These are phyloP conservation scores for Corymbia calophylla DNA, from an alignment of 441 rosid species.

Conservation along the genomic window DNA sequence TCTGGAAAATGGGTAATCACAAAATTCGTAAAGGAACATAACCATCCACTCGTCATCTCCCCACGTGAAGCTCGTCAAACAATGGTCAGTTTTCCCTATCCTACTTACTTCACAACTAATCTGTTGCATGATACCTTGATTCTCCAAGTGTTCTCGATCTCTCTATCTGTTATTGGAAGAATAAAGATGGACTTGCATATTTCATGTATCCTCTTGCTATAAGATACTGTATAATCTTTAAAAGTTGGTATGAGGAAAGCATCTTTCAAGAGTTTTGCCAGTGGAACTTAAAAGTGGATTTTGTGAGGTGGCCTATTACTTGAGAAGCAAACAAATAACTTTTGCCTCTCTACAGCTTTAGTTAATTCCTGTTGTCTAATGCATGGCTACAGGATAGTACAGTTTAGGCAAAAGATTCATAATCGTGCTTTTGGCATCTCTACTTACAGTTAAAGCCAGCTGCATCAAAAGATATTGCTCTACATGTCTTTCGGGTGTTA, in stretches of 20 bases:
- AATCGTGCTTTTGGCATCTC: not conserved
- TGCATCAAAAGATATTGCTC: not conserved
- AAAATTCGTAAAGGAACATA: conserved; percentile 55
- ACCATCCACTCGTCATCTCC: conserved; percentile 56
- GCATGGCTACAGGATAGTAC: not conserved
- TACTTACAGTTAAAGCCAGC: not conserved
- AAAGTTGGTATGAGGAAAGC: not conserved
- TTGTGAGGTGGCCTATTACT: not conserved
- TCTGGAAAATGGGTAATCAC: conserved; percentile 62
- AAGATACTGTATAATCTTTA: not conserved
- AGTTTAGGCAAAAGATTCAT: not conserved
- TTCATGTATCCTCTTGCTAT: not conserved
- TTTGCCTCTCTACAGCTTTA: not conserved
- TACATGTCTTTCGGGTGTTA: not conserved
- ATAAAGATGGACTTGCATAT: not conserved
- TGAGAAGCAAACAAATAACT: not conserved
- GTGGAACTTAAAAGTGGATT: not conserved
- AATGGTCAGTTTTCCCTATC: conserved; percentile 28
- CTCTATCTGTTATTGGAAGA: not conserved
- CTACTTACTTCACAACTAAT: not conserved
- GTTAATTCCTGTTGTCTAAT: not conserved
- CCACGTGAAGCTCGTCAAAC: conserved; percentile 80
- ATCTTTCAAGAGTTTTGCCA: not conserved
- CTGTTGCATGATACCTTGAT: not conserved
- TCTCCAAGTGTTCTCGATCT: not conserved